Conservation (phyloP, 306 rosid genomes). For the Potentilla sterilis region DNA sequence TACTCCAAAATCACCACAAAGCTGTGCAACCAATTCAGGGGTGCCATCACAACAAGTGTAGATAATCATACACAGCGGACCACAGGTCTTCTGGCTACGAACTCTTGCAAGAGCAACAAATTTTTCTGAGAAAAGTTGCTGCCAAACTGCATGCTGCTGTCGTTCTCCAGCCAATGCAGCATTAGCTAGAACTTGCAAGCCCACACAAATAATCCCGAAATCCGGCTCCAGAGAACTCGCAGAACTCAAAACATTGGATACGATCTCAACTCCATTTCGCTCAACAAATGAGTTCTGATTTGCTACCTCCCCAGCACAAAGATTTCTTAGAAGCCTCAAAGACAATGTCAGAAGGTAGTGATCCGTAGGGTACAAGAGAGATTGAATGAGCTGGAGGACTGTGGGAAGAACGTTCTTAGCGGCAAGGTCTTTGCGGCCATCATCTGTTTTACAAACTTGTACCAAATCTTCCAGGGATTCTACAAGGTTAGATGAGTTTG, state of each 20-base stretch:
- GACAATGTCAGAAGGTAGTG: constrained; percentile 30
- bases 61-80: constrained; percentile 68
- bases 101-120: constrained; percentile 50
- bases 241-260: constrained; percentile 40
- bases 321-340: constrained; percentile 59
- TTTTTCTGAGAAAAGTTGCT: constrained; percentile 35
- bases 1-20: constrained; percentile 49
- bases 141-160: constrained; percentile 65
- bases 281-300: constrained; percentile 58
- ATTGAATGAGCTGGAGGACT: constrained; percentile 34
- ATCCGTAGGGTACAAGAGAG: constrained; percentile 25
- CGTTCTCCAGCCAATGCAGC: constrained; percentile 65
- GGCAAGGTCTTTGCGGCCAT: constrained; percentile 50
- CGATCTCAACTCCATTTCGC: constrained; percentile 42
- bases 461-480: constrained; percentile 43
- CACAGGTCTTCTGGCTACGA: constrained; percentile 44
- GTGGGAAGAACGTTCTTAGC: constrained; percentile 38
- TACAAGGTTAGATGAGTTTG: constrained; percentile 39
- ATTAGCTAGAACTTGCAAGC: constrained; percentile 77
- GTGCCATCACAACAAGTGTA: constrained; percentile 53
- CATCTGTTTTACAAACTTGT: constrained; percentile 41
- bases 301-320: constrained; percentile 63
- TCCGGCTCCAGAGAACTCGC: constrained; percentile 34
- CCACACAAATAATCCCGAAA: constrained; percentile 42
- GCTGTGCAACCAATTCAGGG: constrained; percentile 35